Evolutionary conservation across 331 rosid genomes (phyloP).

Genomic region (Prunus yedoensis): DNA sequence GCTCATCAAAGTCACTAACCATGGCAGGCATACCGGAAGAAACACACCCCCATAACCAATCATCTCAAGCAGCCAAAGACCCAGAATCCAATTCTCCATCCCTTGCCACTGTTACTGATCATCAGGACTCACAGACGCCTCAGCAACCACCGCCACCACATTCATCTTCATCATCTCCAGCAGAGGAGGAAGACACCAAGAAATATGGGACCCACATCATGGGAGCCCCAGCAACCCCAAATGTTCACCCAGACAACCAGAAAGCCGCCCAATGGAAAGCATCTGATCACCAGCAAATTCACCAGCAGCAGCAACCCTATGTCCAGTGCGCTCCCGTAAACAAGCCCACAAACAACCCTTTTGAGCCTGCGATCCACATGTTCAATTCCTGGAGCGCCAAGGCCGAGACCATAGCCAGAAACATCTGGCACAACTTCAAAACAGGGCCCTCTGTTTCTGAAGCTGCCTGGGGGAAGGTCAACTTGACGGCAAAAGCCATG

Average conservation of each 20-base stretch:
- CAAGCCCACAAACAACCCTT: slow-evolving; percentile 54
- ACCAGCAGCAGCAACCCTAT: slow-evolving; percentile 25
- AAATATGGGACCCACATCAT: slow-evolving; percentile 53
- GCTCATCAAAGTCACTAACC: background rate
- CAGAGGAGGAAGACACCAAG: slow-evolving; percentile 18
- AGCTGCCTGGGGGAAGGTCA: no score
- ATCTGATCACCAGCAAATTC: slow-evolving; percentile 28
- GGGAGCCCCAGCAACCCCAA: slow-evolving; percentile 47
- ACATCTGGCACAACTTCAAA: slow-evolving; percentile 78
- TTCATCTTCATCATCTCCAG: background rate
- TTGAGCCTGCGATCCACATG: slow-evolving; percentile 53
- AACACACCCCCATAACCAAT: background rate
- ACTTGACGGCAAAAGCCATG: no score
- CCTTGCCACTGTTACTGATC: no score
- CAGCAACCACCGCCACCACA: background rate
- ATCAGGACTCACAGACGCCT: no score
- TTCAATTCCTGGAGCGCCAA: slow-evolving; percentile 68
- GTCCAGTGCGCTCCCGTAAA: slow-evolving; percentile 41
- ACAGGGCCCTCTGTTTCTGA: slow-evolving; percentile 63
- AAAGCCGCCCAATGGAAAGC: slow-evolving; percentile 45
- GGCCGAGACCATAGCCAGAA: slow-evolving; percentile 67
- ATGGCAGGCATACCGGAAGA: slow-evolving; percentile 23
- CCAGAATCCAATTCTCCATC: no score
- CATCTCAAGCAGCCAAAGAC: no score
- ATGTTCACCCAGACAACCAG: slow-evolving; percentile 44